Base-by-base conservation (phyloP, 495 filamentous ascomycete genomes). In the Tuber calosporum region DNA sequence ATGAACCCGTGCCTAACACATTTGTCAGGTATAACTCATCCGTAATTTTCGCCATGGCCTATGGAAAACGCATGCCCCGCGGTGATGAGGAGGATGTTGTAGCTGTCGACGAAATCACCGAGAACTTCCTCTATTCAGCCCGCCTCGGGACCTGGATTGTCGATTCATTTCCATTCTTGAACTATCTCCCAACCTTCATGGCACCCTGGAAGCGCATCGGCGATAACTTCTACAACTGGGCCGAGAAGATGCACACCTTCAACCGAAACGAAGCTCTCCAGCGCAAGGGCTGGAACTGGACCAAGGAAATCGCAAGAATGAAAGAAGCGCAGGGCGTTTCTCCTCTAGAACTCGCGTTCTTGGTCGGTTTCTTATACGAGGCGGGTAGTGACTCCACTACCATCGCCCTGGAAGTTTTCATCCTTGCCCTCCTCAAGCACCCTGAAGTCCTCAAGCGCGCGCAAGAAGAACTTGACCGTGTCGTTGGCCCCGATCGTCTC, bases 331-430 rank as follows among this genome's bases (percentile, higher is more conserved):
- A 34, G 53, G 34, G 34, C 53, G 26, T 62, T 30, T 62, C 53
- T 62, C 53, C 53, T 19, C 53, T 62, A 17, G 53, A 62, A 62
- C 53, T 62, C 8, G 78, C 77, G 8, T 86, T 85, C 76, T 82
- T 85, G 26, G 84, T 87, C 6, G 85, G 83, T n/a, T 84, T 84
- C 0, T 76, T 90, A 0, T 86, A 89, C 43, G 83, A 86, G 37
- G 89, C 86, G 15, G 89, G 88, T 7, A 86, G 87, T 34, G 89
- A 90, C 75, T 90, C 88, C 75, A 84, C 83, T 30, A 82, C 85
- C 19, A 81, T 78, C 69, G 83, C 82, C 9, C 30, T 82, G 30
- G n/a, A 71, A 11, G 43, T 77, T 1, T 77, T 80, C 26, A 79
- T 82, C 71, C 71, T 81, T 8, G 53, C 72, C 62, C 75, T 83